These are phyloP conservation scores for Lichtheimia ornata DNA, from an alignment of 371 early-diverging fungal species.

Conservation along the genomic window DNA sequence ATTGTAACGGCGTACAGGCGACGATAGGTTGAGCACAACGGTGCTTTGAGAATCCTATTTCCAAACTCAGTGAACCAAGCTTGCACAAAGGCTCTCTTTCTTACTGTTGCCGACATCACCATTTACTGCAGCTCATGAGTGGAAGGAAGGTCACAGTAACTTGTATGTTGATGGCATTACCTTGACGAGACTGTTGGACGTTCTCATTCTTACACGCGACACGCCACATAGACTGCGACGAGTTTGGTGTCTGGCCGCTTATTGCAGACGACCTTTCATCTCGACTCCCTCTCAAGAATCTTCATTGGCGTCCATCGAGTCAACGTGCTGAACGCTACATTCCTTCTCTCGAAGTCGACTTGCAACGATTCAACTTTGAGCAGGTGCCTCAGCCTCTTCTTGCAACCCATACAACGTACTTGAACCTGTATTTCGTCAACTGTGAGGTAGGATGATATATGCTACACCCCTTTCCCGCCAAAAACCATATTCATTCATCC, in stretches of 20 bases:
- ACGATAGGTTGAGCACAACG: too few species aligned
- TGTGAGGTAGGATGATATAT: slow-evolving; percentile 67
- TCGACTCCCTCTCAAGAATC: slow-evolving; percentile 80
- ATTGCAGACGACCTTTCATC: slow-evolving; percentile 70
- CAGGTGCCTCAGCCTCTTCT: slow-evolving; percentile 58
- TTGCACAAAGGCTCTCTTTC: too few species aligned
- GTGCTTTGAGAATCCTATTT: too few species aligned
- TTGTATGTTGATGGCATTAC: slow-evolving; percentile 21
- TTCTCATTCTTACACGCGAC: neutral
- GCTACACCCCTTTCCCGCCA: slow-evolving; percentile 26
- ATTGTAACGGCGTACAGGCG: too few species aligned
- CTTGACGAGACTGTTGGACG: too few species aligned
- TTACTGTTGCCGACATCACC: too few species aligned
- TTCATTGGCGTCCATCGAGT: slow-evolving; percentile 83
- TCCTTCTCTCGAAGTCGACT: slow-evolving; percentile 66
- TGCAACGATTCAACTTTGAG: slow-evolving; percentile 65
- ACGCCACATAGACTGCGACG: slow-evolving; percentile 70
- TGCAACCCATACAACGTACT: slow-evolving; percentile 64
- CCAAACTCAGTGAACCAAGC: too few species aligned
- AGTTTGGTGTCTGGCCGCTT: slow-evolving; percentile 76
- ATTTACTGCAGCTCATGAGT: slow-evolving; percentile 20
- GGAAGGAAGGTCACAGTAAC: slow-evolving; percentile 45
- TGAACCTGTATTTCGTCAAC: slow-evolving; percentile 82
- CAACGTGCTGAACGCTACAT: slow-evolving; percentile 64
- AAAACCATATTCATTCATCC: slow-evolving; percentile 64